A percentile compares a stretch with the other conserved stretches of the same genome.
Conservation (phyloP, 2,329 filamentous ascomycete genomes). For the Pseudodiploospora longispora region DNA sequence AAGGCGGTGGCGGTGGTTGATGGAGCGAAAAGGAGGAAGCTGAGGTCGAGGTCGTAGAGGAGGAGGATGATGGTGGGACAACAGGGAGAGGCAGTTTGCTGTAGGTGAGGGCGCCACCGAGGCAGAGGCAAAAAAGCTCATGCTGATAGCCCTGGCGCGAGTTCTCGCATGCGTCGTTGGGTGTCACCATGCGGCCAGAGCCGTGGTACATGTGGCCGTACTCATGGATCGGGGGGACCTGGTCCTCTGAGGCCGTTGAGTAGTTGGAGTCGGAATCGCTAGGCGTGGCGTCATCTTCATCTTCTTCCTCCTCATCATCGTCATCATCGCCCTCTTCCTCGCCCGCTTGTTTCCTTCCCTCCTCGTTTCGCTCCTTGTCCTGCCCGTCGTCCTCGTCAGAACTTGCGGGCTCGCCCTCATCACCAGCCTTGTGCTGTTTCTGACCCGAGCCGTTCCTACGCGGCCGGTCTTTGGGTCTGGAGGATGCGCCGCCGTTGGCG, state of each 20-base stretch:
- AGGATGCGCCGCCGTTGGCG: too few species aligned
- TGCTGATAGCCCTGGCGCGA: slow-evolving; percentile 24
- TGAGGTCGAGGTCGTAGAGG: neutral
- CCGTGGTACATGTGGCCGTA: slow-evolving; percentile 30
- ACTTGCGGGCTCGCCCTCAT: neutral
- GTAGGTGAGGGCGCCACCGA: slow-evolving; percentile 22
- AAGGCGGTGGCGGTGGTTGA: slow-evolving; percentile 2
- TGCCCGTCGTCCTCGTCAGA: neutral
- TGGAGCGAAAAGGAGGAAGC: neutral
- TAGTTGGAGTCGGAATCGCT: slow-evolving; percentile 24
- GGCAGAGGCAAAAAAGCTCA: slow-evolving; percentile 25
- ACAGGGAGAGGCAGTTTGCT: slow-evolving; percentile 23
- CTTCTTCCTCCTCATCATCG: slow-evolving; percentile 15
- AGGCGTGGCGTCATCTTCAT: slow-evolving; percentile 12
- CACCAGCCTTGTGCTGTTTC: neutral
- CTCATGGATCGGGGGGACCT: slow-evolving; percentile 23
- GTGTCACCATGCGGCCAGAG: slow-evolving; percentile 24
- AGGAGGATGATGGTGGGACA: slow-evolving; percentile 8
- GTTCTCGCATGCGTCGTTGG: slow-evolving; percentile 26
- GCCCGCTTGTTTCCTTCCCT: too few species aligned
- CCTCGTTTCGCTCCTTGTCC: neutral
- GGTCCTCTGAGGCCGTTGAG: slow-evolving; percentile 26
- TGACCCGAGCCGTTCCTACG: neutral
- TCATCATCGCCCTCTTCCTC: slow-evolving; percentile 12
- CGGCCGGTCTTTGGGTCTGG: too few species aligned